Evolutionary conservation across 2,329 filamentous ascomycete genomes (phyloP), one percentile per base, ranked within the genome.

Genomic region (Triangularia setosa): DNA sequence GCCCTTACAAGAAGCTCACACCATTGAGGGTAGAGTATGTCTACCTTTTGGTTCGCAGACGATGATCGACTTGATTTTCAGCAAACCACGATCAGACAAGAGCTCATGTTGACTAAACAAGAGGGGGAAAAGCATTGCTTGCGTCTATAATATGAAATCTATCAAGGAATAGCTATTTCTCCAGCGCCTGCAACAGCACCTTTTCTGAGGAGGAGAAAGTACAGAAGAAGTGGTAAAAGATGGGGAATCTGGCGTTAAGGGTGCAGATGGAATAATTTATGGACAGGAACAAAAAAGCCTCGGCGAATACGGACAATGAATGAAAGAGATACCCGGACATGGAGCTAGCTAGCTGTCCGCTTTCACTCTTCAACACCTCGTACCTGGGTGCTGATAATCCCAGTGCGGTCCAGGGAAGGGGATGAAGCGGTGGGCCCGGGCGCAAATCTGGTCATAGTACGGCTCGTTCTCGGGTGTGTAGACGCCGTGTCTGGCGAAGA

Each of bases 1-100:
- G 96, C 5, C 95, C 95, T 2, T 95, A 96, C 78, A 96, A 95
- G 83, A 97, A 97, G 82, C 86, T 99, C 68, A 96, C 91, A 33
- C 90, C 93, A 27, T 80, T 99, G 74, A 87, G 93, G 72, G 94
- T 97, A 73, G 95, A 99, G 76, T 90, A 97, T 75, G 88, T 96
- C 68, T 99, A 99, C 76, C 85, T 99, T 66, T 84, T 98, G 66
- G 82, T 96, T 71, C 99, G 97, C 87, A 97, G 96, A 87, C 35
- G 63, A 53, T 69, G 62, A 67, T 63, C 12, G 28, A 14, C 9
- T 23, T 58, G 33, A 28, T 33, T 40, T 21, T 25, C 23, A 30
- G 48, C 18, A 18, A 62, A 48, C 2, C 23, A 54, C 27, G 25
- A 14, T 7, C 14, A 5, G 23, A n/a, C 23, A 35, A 21, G 44